Evolutionary conservation across 2,329 filamentous ascomycete species (phyloP), one percentile per base, ranked within the genome.

Genomic region (Botryosphaeria agaves): DNA sequence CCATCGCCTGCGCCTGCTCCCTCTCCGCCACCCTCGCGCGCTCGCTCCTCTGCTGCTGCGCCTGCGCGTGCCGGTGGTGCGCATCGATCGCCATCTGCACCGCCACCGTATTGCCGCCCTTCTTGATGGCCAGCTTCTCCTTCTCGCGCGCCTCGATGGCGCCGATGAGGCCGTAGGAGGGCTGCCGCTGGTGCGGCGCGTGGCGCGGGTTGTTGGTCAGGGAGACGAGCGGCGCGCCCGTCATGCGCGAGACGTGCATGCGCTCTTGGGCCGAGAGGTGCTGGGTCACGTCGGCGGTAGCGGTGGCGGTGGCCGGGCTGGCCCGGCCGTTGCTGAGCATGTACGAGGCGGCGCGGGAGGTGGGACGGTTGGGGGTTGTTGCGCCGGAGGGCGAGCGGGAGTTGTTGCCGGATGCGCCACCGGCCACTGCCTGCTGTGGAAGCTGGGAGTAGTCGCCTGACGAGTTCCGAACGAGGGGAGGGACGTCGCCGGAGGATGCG

Each of bases 181-280:
- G 38, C 37, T 59, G 59, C 15, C 36, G 26, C 20, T 44, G 35
- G 23, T 40, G 41, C n/a, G n/a, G n/a, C n/a, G n/a, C n/a, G n/a
- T n/a, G n/a, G n/a, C n/a, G n/a, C 7, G 25, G 27, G 20, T 36
- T 31, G 30, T 62, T 62, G 29, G 66, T 66, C 47, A 91, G 59
- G 34, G 69, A 72, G 41, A 91, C 68, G 29, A 92, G 59, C 0
- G 84, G 79, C 0, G 72, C 74, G 1, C 80, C 79, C 1, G 83
- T 92, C 41, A 82, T 64, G 21, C 79, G 72, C 7, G 84, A 80
- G n/a, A 92, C 68, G 41, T 91, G 77, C 53, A 91, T 82, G 49
- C 91, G 84, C 51, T 93, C 84, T 11, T 78, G 72, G 12, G 84
- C 84, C 14, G 80, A 84, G n/a, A 93, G 62, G 20, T 20, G 29